phyloP scores from a whole-genome alignment of 257 asterid species.

The Scutellaria baicalensis region DNA sequence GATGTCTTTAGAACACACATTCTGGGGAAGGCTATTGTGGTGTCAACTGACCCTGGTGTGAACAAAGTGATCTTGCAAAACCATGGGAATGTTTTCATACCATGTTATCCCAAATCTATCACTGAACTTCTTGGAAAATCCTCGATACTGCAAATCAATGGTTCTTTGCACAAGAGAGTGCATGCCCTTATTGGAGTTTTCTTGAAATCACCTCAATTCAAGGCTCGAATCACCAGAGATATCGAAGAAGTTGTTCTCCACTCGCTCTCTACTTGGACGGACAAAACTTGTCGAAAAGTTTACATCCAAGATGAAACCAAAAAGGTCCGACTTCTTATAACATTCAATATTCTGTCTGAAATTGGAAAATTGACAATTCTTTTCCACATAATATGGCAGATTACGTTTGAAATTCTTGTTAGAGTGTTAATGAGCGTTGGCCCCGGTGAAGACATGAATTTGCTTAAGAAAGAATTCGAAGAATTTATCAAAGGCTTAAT shows the following conservation, averaged over 20 bases:
- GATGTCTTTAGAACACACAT: constrained; percentile 81
- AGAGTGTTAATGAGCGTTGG: constrained; percentile 65
- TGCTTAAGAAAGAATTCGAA: constrained; percentile 63
- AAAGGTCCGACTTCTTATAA: constrained; percentile 37
- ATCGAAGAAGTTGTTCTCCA: constrained; percentile 40
- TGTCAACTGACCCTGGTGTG: constrained; percentile 81
- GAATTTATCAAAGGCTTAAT: constrained; percentile 86
- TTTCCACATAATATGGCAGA: constrained; percentile 31
- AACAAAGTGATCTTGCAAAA: constrained; percentile 63
- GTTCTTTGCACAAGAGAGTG: constrained; percentile 58
- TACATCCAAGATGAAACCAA: constrained; percentile 68
- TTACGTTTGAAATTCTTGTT: constrained; percentile 79
- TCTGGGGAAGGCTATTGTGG: constrained; percentile 73
- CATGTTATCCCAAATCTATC: constrained; percentile 87
- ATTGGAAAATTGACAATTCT: background rate
- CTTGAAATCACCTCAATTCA: constrained; percentile 62
- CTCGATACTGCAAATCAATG: constrained; percentile 75
- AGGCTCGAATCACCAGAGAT: constrained; percentile 54
- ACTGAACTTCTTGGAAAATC: constrained; percentile 72
- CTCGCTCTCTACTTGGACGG: constrained; percentile 55
- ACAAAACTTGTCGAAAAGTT: constrained; percentile 15
- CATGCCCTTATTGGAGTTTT: constrained; percentile 72
- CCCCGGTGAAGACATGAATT: constrained; percentile 70
- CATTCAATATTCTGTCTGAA: background rate
- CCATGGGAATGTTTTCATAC: constrained; percentile 57